Conservation (phyloP, 176 grass and related monocot genomes). For the Oryza glaberrima region DNA sequence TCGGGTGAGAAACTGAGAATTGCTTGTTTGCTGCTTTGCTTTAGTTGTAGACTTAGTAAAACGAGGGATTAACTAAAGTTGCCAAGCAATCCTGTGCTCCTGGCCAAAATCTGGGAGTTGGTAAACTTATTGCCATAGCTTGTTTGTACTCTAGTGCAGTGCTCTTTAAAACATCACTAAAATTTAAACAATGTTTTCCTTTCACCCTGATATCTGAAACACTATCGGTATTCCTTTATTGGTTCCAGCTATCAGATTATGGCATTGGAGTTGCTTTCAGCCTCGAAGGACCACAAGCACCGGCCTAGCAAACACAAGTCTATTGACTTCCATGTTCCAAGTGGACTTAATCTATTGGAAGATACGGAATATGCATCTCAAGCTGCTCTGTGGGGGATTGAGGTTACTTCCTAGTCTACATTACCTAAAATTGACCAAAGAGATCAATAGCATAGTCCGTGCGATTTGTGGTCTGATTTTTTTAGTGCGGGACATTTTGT, state of each 20-base stretch:
- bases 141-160: neutral
- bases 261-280: conserved; percentile 70
- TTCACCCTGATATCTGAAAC: conserved; percentile 29
- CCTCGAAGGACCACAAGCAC: conserved; percentile 46
- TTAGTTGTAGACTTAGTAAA: conserved; percentile 17
- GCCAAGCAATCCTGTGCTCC: neutral
- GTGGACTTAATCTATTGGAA: conserved; percentile 81
- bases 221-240: conserved; percentile 15
- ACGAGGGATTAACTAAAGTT: conserved; percentile 1
- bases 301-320: conserved; percentile 48
- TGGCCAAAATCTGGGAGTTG: conserved; percentile 19
- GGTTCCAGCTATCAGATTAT: conserved; percentile 80
- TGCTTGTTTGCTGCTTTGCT: conserved; percentile 7
- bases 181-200: neutral
- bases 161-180: neutral
- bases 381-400: conserved; percentile 93
- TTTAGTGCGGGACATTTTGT: neutral
- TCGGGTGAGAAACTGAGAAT: conserved; percentile 63
- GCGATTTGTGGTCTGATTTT: neutral
- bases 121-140: neutral
- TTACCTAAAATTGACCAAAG: conserved; percentile 32
- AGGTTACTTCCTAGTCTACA: conserved; percentile 59
- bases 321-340: conserved; percentile 83
- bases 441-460: neutral
- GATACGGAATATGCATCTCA: conserved; percentile 81